phyloP scores from a whole-genome alignment of 257 asterid genomes.

The Mentha longifolia region DNA sequence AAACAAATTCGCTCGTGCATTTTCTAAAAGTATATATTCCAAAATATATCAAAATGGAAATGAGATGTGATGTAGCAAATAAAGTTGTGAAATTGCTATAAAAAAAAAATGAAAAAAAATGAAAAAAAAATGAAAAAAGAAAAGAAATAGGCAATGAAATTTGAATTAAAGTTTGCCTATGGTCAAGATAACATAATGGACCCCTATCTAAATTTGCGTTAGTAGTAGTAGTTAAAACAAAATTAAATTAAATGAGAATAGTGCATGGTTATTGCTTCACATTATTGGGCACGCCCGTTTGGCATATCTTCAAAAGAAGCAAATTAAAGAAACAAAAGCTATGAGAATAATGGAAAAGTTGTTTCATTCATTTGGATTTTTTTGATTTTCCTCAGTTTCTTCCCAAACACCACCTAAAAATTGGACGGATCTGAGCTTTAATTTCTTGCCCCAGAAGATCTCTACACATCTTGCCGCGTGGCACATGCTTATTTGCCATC shows the following conservation, averaged over 20 bases:
- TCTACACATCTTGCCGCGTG: background rate
- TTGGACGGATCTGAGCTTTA: slow-evolving; percentile 45
- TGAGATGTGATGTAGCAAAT: background rate
- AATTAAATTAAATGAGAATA: slow-evolving; percentile 17
- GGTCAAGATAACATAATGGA: slow-evolving; percentile 48
- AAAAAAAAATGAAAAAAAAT: background rate
- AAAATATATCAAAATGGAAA: background rate
- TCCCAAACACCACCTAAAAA: slow-evolving; percentile 33
- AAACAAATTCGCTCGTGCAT: background rate
- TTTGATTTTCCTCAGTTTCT: slow-evolving; percentile 32
- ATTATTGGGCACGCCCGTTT: slow-evolving; percentile 47
- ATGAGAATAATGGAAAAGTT: slow-evolving; percentile 36
- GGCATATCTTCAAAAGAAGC: slow-evolving; percentile 39
- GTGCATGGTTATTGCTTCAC: slow-evolving; percentile 29
- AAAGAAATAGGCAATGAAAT: slow-evolving; percentile 30
- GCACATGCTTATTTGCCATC: slow-evolving; percentile 13
- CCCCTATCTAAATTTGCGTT: slow-evolving; percentile 41
- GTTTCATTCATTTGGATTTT: slow-evolving; percentile 27
- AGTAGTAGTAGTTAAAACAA: slow-evolving; percentile 20
- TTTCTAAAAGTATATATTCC: background rate
- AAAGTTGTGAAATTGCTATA: slow-evolving; percentile 7
- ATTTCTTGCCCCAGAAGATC: slow-evolving; percentile 55
- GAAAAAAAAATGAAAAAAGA: background rate
- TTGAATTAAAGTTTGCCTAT: slow-evolving; percentile 62
- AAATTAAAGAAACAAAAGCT: slow-evolving; percentile 33